Base-by-base conservation (phyloP, 1,284 basidiomycete genomes). In the Inonotus obliquus region DNA sequence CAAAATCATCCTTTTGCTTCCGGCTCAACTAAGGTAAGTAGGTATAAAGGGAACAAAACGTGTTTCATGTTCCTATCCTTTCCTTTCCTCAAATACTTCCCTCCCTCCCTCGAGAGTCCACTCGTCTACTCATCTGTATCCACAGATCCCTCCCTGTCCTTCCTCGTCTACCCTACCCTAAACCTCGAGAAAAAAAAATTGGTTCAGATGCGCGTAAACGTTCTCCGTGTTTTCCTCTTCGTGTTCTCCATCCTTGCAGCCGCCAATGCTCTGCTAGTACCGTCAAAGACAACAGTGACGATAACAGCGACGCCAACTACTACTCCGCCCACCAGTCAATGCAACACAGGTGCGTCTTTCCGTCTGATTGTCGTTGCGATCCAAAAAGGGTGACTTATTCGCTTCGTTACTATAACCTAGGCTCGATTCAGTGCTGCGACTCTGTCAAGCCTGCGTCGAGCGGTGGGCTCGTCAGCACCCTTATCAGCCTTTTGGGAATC, bases 351-450 rank as follows among this genome's bases (percentile, higher is more conserved):
- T 29, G 27, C 27, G 51, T n/a, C 7, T 9, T 29, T n/a, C n/a
- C n/a, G n/a, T n/a, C n/a, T n/a, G n/a, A n/a, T 27, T 29, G 23
- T 51, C 6, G 13, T 2, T 21, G 45, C 25, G 25, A n/a, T 6
- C 13, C 4, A 25, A 0, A 29, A 14, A 51, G 14, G 13, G 23
- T 13, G 11, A 23, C 49, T 51, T 14, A 51, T 51, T n/a, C n/a
- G n/a, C n/a, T 13, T 29, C 13, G 2, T 51, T 23, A 11, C 11
- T 14, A 14, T 2, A 2, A 10, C 32, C 4, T 21, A 51, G 57
- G 57, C 35, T 51, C 65, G 10, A 53, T 69, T 11, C 72, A 74
- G 61, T 74, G 72, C 64, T 74, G 72, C 67, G 66, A 74, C 57
- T 60, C 53, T 35, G 67, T 72, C 17, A 63, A 71, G 62, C 38